phyloP scores from a whole-genome alignment of 225 moss, liverwort and hornwort genomes.

The Climacium dendroides region DNA sequence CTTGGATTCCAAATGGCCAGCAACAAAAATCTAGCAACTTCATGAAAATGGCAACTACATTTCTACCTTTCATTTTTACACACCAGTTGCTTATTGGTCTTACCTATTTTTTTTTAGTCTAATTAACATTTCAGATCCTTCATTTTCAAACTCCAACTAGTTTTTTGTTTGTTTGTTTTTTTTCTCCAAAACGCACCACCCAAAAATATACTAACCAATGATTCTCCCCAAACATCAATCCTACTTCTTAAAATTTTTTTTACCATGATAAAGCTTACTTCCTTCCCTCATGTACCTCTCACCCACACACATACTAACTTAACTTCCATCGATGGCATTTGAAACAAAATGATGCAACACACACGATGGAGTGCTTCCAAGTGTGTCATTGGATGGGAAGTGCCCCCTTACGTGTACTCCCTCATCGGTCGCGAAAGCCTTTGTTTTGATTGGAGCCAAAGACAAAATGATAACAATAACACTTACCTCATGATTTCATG shows the following conservation, averaged over 20 bases:
- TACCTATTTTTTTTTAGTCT: too few species aligned
- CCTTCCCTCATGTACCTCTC: rapidly evolving
- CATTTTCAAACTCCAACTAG: background rate
- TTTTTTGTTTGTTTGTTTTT: too few species aligned
- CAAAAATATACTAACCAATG: background rate
- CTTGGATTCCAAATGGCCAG: background rate
- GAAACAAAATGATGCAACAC: background rate
- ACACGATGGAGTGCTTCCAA: background rate
- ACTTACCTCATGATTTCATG: too few species aligned
- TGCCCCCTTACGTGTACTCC: background rate
- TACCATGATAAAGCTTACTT: background rate
- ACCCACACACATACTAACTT: background rate
- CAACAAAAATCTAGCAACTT: background rate
- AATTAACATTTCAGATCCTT: rapidly evolving
- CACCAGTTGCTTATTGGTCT: rapidly evolving
- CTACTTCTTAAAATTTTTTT: background rate
- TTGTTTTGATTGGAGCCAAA: background rate
- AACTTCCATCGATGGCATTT: too few species aligned
- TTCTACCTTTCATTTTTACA: background rate
- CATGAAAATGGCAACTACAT: rapidly evolving
- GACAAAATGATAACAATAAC: background rate
- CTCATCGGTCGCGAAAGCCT: background rate
- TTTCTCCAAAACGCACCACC: background rate
- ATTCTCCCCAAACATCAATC: background rate
- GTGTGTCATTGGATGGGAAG: background rate